Evolutionary conservation across 2,329 filamentous ascomycete genomes (phyloP).

Genomic region (Arthrobotrys entomopaga): DNA sequence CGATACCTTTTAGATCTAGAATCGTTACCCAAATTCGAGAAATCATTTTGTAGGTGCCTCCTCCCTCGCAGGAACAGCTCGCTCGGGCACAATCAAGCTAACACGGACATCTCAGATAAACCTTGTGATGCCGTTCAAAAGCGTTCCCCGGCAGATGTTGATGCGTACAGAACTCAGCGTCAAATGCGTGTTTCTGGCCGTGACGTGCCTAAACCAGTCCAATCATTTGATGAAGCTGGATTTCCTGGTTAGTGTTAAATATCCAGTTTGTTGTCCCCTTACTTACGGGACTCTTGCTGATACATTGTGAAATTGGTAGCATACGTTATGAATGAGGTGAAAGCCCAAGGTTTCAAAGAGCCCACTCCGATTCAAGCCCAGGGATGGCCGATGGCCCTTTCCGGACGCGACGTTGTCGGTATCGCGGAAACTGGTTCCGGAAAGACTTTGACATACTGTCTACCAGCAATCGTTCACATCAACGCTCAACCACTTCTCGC

Average conservation of each 20-base stretch:
- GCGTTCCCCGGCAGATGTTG: constrained; percentile 81
- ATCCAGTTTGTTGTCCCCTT: background rate
- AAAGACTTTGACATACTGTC: constrained; percentile 98
- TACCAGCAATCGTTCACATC: constrained; percentile 98
- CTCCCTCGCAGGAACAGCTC: no score
- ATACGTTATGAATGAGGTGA: constrained; percentile 98
- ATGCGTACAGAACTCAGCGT: constrained; percentile 85
- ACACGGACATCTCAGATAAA: constrained; percentile 36
- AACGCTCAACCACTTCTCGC: constrained; percentile 97
- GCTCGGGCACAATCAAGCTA: background rate
- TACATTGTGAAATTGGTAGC: constrained; percentile 64
- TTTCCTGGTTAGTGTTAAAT: constrained; percentile 72
- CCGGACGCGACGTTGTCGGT: constrained; percentile 96
- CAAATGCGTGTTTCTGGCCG: constrained; percentile 83
- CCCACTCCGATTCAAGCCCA: constrained; percentile 98
- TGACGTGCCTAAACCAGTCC: constrained; percentile 90
- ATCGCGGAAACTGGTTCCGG: constrained; percentile 99
- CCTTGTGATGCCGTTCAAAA: constrained; percentile 68
- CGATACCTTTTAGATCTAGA: constrained; percentile 70
- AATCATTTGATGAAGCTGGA: constrained; percentile 96
- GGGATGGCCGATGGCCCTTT: constrained; percentile 98
- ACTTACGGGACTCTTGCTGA: constrained; percentile 7
- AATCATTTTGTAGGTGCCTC: constrained; percentile 76
- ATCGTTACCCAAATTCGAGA: constrained; percentile 93
- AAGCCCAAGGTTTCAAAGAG: constrained; percentile 92